phyloP scores from a whole-genome alignment of 306 rosid genomes.

The Rosa persica region DNA sequence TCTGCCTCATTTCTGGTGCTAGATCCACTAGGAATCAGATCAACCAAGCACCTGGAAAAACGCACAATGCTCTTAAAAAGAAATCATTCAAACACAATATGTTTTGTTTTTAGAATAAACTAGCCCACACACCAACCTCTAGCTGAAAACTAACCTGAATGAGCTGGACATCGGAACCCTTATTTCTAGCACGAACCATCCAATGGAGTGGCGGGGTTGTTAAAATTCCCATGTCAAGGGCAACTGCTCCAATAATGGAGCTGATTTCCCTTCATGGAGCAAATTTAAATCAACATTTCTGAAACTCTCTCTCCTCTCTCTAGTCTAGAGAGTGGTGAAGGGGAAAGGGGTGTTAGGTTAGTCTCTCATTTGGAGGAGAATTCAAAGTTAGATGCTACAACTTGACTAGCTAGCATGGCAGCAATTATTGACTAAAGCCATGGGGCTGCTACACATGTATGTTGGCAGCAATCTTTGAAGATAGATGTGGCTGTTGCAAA shows the following conservation, averaged over 20 bases:
- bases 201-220: slow-evolving; percentile 90
- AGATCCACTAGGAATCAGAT: slow-evolving; percentile 58
- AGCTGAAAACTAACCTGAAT: slow-evolving; percentile 55
- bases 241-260: slow-evolving; percentile 65
- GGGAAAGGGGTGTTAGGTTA: too few relatives aligned
- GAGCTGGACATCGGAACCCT: slow-evolving; percentile 60
- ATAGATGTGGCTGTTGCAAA: too few relatives aligned
- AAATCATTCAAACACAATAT: background rate
- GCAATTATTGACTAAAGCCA: too few relatives aligned
- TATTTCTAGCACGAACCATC: slow-evolving; percentile 86
- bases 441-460: too few relatives aligned
- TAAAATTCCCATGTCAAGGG: slow-evolving; percentile 72
- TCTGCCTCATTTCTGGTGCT: slow-evolving; percentile 28
- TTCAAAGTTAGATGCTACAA: too few relatives aligned
- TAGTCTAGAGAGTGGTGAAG: too few relatives aligned
- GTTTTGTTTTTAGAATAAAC: background rate
- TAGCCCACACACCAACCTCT: background rate
- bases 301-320: too few relatives aligned
- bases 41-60: slow-evolving; percentile 76
- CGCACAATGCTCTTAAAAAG: slow-evolving; percentile 32
- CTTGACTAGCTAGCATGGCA: too few relatives aligned
- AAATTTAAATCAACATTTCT: background rate
- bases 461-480: too few relatives aligned
- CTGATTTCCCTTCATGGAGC: slow-evolving; percentile 62
- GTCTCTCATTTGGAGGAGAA: too few relatives aligned